phyloP scores from a whole-genome alignment of 768 basidiomycete genomes.

The Hygrophorus pudorinus region DNA sequence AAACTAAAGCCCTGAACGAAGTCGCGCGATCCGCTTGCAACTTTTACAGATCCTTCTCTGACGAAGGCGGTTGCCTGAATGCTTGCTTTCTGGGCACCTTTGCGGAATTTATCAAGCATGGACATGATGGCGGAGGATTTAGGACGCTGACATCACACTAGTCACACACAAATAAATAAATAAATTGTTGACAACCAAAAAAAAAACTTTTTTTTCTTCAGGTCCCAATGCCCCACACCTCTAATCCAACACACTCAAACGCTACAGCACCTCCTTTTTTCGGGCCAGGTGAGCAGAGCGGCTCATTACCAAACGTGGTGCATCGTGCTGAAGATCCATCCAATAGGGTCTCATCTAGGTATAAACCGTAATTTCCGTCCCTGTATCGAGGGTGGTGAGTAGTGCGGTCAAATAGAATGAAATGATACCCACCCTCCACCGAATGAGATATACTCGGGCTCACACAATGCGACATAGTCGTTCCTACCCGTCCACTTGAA shows the following conservation, averaged over 20 bases:
- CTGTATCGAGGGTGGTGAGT: too few relatives aligned
- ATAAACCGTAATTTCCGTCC: conserved; percentile 83
- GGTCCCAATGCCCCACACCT: conserved; percentile 75
- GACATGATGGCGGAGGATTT: conserved; percentile 21
- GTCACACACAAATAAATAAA: too few relatives aligned
- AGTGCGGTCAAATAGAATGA: conserved; percentile 1
- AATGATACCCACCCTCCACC: conserved; percentile 73
- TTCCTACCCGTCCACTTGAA: conserved; percentile 86
- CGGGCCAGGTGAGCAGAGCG: conserved; percentile 50
- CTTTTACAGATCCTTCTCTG: conserved; percentile 52
- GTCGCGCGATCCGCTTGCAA: conserved; percentile 66
- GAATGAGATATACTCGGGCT: conserved; percentile 71
- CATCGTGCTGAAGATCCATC: conserved; percentile 80
- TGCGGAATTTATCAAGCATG: conserved; percentile 70
- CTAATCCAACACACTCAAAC: conserved; percentile 91
- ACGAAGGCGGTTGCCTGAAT: conserved; percentile 72
- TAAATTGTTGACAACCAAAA: too few relatives aligned
- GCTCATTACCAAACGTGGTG: conserved; percentile 82
- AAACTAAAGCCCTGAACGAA: conserved; percentile 81
- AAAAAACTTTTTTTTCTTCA: too few relatives aligned
- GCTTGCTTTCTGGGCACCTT: conserved; percentile 74
- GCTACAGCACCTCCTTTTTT: conserved; percentile 38
- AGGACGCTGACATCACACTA: background rate
- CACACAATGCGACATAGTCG: conserved; percentile 83
- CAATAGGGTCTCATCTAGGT: conserved; percentile 72